A percentile compares a stretch with the other conserved stretches of the same genome.
Conservation (phyloP, 2,329 filamentous ascomycete species). For the Phaeophleospora eucalypticola region DNA sequence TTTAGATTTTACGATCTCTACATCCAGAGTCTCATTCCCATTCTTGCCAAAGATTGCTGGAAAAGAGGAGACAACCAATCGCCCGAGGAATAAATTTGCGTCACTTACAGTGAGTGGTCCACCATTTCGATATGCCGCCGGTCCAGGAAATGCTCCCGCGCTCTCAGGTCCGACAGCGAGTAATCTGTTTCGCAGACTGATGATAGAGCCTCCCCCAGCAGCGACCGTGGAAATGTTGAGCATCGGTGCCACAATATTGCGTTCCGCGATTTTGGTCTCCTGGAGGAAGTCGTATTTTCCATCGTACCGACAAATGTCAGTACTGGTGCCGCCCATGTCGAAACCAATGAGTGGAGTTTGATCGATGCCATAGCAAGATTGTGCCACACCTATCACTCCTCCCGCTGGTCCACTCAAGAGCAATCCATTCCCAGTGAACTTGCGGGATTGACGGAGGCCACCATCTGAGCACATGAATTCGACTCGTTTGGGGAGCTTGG, state of each 20-base stretch:
- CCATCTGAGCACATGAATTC: slow-evolving; percentile 37
- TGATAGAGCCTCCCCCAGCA: slow-evolving; percentile 47
- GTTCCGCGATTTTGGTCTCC: slow-evolving; percentile 33
- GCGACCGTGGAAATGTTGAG: slow-evolving; percentile 37
- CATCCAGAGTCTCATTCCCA: slow-evolving; percentile 27
- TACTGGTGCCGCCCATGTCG: slow-evolving; percentile 30
- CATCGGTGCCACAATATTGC: slow-evolving; percentile 30
- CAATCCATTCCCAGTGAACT: slow-evolving; percentile 31
- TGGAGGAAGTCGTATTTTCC: slow-evolving; percentile 31
- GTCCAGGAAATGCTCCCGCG: slow-evolving; percentile 30
- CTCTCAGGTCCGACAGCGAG: slow-evolving; percentile 20
- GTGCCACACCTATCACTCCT: slow-evolving; percentile 33
- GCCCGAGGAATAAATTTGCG: slow-evolving; percentile 34
- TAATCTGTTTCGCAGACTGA: slow-evolving; percentile 23
- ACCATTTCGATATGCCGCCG: slow-evolving; percentile 34
- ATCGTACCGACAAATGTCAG: slow-evolving; percentile 34
- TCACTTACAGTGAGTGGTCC: slow-evolving; percentile 36
- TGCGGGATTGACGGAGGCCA: slow-evolving; percentile 24
- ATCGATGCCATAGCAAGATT: slow-evolving; percentile 30
- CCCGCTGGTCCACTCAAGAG: slow-evolving; percentile 35
- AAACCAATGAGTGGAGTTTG: slow-evolving; percentile 29
- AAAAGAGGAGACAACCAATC: slow-evolving; percentile 31
- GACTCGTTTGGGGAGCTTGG: slow-evolving; percentile 26
- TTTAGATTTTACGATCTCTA: slow-evolving; percentile 13
- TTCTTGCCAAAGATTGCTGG: slow-evolving; percentile 33